A percentile compares a stretch with the other conserved stretches of the same genome.
Evolutionary conservation across 306 rosid genomes (phyloP).

Genomic region (Argentina anserina): DNA sequence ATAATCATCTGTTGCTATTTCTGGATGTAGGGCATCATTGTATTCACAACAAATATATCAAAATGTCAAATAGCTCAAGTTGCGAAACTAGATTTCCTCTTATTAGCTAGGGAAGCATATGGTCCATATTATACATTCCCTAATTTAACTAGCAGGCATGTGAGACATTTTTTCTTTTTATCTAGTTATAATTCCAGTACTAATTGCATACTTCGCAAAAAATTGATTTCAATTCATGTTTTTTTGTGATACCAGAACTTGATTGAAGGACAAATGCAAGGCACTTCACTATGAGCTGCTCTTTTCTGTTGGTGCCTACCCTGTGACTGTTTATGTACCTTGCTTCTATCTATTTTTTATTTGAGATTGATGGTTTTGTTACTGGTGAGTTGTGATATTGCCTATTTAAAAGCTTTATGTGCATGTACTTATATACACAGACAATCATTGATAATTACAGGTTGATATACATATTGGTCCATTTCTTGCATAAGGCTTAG

Average conservation of each 20-base stretch:
- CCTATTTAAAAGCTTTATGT: slow-evolving; percentile 11
- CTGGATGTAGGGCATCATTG: not conserved
- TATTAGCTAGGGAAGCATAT: not conserved
- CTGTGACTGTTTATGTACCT: no score
- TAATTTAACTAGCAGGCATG: not conserved
- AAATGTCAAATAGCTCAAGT: no score
- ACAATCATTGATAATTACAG: not conserved
- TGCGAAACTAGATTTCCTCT: no score
- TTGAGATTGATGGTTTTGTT: no score
- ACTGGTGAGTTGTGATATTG: no score
- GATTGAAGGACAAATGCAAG: no score
- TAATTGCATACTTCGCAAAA: slow-evolving; percentile 31
- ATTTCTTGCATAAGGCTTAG: not conserved
- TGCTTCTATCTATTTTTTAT: no score
- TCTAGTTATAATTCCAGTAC: not conserved
- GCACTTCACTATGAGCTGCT: no score
- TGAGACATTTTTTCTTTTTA: not conserved
- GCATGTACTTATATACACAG: not conserved
- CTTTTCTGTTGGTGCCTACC: no score
- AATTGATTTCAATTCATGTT: no score
- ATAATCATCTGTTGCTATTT: not conserved
- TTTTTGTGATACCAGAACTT: no score
- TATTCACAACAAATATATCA: not conserved
- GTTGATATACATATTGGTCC: no score
- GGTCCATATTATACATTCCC: not conserved